phyloP scores from a whole-genome alignment of 2,329 filamentous ascomycete genomes.

The Cladosporium sp. region DNA sequence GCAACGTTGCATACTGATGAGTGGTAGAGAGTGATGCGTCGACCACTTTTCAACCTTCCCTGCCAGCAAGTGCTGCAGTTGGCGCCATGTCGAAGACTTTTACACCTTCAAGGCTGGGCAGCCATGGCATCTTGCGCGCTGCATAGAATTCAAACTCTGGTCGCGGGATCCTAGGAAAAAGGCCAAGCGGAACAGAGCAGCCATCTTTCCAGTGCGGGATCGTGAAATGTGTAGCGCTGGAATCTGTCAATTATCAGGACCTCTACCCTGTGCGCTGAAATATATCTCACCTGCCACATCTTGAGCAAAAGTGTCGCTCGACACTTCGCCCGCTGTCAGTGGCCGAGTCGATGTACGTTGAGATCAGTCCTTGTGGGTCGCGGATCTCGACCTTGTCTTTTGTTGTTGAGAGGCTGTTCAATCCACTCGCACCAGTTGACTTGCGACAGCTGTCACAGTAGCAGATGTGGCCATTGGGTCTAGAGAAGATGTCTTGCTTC shows the following conservation, averaged over 20 bases:
- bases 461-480: conserved; percentile 45
- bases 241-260: background rate
- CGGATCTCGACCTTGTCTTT: conserved; percentile 2
- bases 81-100: background rate
- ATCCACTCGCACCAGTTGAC: conserved; percentile 37
- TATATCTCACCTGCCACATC: conserved; percentile 20
- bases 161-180: conserved; percentile 23
- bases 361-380: conserved; percentile 21
- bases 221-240: background rate
- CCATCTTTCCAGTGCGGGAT: background rate
- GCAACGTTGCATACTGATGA: no score
- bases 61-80: background rate
- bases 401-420: conserved; percentile 19
- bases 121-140: conserved; percentile 2
- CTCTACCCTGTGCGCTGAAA: fast-evolving
- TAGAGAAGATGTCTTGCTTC: conserved; percentile 45
- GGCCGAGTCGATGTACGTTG: conserved; percentile 22
- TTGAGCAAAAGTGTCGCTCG: conserved; percentile 23
- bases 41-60: background rate
- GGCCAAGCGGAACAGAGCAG: conserved; percentile 21
- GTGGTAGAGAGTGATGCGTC: no score
- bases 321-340: conserved; percentile 23
- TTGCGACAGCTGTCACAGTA: conserved; percentile 51
- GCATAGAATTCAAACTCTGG: conserved; percentile 23
- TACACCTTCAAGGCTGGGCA: background rate